A percentile compares a stretch with the other conserved stretches of the same genome.
Evolutionary conservation across 192 early-diverging fungal genomes (phyloP).

Genomic region (Kickxella alabastrina): DNA sequence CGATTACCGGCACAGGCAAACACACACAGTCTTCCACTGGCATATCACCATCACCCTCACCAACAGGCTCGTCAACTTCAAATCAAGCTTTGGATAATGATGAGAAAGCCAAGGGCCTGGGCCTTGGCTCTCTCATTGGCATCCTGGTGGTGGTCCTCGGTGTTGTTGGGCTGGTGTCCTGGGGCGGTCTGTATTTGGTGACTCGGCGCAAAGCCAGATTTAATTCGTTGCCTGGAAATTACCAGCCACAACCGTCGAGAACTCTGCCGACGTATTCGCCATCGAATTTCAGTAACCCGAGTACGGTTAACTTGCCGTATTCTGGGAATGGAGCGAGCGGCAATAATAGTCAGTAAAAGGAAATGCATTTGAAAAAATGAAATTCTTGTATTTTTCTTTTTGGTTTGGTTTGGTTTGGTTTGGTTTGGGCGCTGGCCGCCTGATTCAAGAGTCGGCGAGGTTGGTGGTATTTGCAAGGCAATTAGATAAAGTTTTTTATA

Average conservation of each 20-base stretch:
- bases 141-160: background rate
- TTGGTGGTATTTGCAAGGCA: no score
- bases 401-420: no score
- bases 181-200: slow-evolving; percentile 5
- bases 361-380: no score
- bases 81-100: background rate
- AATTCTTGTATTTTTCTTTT: no score
- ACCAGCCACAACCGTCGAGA: background rate
- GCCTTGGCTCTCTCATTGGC: background rate
- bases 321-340: no score
- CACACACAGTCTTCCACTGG: background rate
- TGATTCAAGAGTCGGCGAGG: no score
- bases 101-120: slow-evolving; percentile 1
- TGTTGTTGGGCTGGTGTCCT: slow-evolving; percentile 2
- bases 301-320: slow-evolving; percentile 1
- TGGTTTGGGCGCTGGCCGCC: no score
- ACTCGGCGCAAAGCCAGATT: background rate
- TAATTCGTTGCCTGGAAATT: background rate
- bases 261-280: background rate
- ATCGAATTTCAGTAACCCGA: background rate
- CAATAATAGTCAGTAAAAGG: no score
- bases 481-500: background rate
- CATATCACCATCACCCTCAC: background rate
- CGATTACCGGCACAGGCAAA: no score
- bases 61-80: slow-evolving; percentile 23